Percentiles rank a stretch among this genome's conserved stretches.
Evolutionary conservation across 768 basidiomycete genomes (phyloP).

Genomic region (Phanerochaete carnosa): DNA sequence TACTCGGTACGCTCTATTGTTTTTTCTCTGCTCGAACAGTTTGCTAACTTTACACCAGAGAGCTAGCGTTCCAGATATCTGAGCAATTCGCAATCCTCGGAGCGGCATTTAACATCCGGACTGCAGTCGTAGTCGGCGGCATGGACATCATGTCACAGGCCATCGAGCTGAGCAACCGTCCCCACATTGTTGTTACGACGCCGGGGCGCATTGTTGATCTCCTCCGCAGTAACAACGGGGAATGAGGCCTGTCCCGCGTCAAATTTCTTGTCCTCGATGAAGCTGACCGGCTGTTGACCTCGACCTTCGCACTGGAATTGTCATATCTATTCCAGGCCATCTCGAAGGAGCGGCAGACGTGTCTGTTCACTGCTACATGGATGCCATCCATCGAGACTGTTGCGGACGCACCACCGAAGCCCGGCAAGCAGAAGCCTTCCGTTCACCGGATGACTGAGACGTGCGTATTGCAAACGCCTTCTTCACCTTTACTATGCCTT

Average conservation of each 20-base stretch:
- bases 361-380: constrained; percentile 98
- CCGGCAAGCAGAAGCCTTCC: constrained; percentile 83
- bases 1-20: constrained; percentile 65
- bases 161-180: constrained; percentile 76
- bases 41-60: constrained; percentile 45
- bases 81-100: constrained; percentile 96
- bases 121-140: constrained; percentile 90
- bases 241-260: constrained; percentile 83
- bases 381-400: too few species aligned
- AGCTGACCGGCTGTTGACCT: constrained; percentile 87
- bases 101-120: constrained; percentile 72
- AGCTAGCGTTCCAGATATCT: constrained; percentile 95
- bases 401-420: too few species aligned
- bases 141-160: constrained; percentile 99
- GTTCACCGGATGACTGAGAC: constrained; percentile 72
- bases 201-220: constrained; percentile 95
- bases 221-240: constrained; percentile 66
- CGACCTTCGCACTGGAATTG: constrained; percentile 87
- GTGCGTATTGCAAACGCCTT: constrained; percentile 40
- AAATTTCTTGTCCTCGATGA: constrained; percentile 94
- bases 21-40: not conserved
- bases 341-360: constrained; percentile 88
- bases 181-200: constrained; percentile 93
- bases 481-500: not conserved
- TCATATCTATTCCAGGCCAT: constrained; percentile 71